Conservation (phyloP, 73 alveolate species). For the Paramecium caudatum region DNA sequence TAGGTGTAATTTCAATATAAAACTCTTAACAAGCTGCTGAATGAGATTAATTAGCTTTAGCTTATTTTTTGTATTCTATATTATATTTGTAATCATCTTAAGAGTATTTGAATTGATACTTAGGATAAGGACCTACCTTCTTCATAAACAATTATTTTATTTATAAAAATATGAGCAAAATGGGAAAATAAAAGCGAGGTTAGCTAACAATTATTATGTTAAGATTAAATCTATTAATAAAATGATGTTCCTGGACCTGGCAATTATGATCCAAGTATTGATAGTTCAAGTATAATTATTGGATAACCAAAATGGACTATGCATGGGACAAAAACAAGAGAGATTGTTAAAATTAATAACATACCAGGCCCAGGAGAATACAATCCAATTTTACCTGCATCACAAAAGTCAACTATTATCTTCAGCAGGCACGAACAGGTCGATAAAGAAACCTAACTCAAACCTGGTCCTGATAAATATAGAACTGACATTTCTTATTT, state of each 20-base stretch:
- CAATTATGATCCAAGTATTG: constrained; percentile 21
- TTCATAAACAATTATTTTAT: not conserved
- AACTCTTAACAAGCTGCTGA: not conserved
- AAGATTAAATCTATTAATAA: too few species aligned
- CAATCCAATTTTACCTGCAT: constrained; percentile 24
- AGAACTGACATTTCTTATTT: not conserved
- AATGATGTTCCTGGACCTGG: constrained; percentile 57
- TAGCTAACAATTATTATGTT: too few species aligned
- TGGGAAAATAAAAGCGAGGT: too few species aligned
- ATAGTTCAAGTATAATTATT: not conserved
- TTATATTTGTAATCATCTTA: constrained; percentile 35
- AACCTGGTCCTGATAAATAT: constrained; percentile 44
- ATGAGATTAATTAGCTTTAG: not conserved
- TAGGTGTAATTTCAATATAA: constrained; percentile 11
- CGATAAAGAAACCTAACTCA: constrained; percentile 1
- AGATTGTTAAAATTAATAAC: not conserved
- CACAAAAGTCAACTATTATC: not conserved
- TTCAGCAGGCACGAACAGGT: not conserved
- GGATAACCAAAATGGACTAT: constrained; percentile 32
- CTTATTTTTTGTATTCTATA: constrained; percentile 12
- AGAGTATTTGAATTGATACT: constrained; percentile 18
- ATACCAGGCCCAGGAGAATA: constrained; percentile 61
- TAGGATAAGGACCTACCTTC: constrained; percentile 48
- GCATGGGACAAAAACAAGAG: constrained; percentile 15
- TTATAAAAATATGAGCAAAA: not conserved